These are phyloP conservation scores for Martiniozyma asiatica DNA, from an alignment of 1,139 yeast species.

Conservation along the genomic window DNA sequence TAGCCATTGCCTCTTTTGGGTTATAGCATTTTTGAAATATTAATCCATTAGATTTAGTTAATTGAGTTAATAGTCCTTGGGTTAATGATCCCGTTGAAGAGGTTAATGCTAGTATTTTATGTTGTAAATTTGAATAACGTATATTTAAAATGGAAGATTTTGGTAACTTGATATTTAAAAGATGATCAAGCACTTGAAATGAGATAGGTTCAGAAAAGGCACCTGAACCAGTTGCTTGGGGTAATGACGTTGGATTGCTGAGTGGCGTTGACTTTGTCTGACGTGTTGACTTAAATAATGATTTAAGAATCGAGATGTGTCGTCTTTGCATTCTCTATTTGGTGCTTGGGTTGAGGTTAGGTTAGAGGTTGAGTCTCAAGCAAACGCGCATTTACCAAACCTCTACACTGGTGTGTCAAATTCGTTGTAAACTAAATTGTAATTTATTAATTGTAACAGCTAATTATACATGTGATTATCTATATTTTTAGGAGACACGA, in stretches of 20 bases:
- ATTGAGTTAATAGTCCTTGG: no score
- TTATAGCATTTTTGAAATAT: conserved; percentile 23
- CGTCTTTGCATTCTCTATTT: no score
- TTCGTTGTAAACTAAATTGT: no score
- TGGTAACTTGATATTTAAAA: conserved; percentile 36
- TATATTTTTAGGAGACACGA: no score
- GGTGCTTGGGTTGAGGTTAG: no score
- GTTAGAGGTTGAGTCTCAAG: no score
- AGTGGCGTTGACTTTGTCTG: conserved; percentile 8
- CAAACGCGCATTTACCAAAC: no score
- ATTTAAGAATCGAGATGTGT: no score
- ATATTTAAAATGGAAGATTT: conserved; percentile 33
- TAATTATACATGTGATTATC: no score
- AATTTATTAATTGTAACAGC: no score
- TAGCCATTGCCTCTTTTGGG: conserved; percentile 17
- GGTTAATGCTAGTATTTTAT: conserved; percentile 35
- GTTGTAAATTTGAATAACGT: conserved; percentile 26
- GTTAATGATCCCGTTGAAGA: no score
- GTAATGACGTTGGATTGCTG: conserved; percentile 16
- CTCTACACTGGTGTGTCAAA: no score
- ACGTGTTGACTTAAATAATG: conserved; percentile 6
- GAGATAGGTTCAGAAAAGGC: conserved; percentile 28
- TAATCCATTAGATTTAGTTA: conserved; percentile 7
- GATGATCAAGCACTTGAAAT: conserved; percentile 33
- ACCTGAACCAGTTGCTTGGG: conserved; percentile 26